Evolutionary conservation across 2,329 filamentous ascomycete genomes (phyloP), one percentile per base, ranked within the genome.

Genomic region (Neofusicoccum sp.): DNA sequence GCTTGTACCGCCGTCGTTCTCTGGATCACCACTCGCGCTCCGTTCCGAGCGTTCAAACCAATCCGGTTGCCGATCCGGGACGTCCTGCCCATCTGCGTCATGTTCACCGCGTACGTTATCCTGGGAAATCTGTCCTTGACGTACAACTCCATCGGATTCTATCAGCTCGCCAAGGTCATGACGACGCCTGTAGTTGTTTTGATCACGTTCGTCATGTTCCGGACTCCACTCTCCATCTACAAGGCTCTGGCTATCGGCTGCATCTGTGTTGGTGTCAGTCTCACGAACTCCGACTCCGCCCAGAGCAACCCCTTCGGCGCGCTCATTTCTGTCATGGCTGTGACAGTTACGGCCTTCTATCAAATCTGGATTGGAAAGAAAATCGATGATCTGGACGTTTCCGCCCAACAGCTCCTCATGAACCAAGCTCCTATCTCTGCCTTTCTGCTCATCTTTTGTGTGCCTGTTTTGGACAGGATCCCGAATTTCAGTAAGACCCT

Each of bases 281-380:
- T 81, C 60, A 80, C 79, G 5, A 80, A 80, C 65, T 76, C 76
- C 52, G 74, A 74, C 31, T 72, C 74, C 1, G 71, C 77, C 44
- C 77, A 76, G 62, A 79, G 76, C 7, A 72, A 74, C n/a, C 69
- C 76, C 3, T 71, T 78, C 11, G 79, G 79, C 31, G 75, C 77
- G 29, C 76, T 79, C 11, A 75, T 80, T 63, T 79, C 79, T 1
- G 73, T 75, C 3, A 69, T 77, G 37, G 79, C 79, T 7, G 80
- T 81, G 65, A 77, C 74, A 62, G 76, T 78, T 2, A 80, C 79
- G 7, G 79, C 78, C 1, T 76, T 81, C 50, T 81, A 81, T 65
- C 78, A 80, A 68, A 79, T 80, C 50, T 81, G 79, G 79, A 81
- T 81, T 63, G 79, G 78, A 66, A 80, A 80, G 74, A 80, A 80